These are phyloP conservation scores for Leptographium wingfieldii DNA, from an alignment of 2,329 filamentous ascomycete species.

Conservation along the genomic window DNA sequence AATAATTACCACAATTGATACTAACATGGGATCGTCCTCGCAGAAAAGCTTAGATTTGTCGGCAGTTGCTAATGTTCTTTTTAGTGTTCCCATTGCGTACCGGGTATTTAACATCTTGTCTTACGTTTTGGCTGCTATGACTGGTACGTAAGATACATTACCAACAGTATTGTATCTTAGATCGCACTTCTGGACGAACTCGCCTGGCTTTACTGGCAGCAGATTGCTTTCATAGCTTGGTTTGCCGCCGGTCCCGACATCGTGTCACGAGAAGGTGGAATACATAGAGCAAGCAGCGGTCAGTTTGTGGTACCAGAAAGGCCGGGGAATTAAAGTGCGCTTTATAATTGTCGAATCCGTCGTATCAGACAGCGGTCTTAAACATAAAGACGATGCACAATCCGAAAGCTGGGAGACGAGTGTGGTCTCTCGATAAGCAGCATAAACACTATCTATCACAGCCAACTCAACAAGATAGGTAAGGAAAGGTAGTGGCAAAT, in stretches of 20 bases:
- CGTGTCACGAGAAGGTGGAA: not conserved
- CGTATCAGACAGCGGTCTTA: not conserved
- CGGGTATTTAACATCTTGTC: not conserved
- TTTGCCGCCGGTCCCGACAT: not conserved
- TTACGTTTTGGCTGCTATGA: not conserved
- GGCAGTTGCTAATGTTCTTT: slow-evolving; percentile 1
- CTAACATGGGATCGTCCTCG: slow-evolving; percentile 9
- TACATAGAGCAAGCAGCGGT: not conserved
- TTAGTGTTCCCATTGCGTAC: not conserved
- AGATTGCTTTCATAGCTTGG: not conserved
- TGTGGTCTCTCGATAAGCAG: too few species aligned
- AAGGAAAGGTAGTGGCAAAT: too few species aligned
- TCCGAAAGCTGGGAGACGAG: not conserved
- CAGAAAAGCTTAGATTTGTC: slow-evolving; percentile 2
- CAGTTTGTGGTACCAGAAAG: not conserved
- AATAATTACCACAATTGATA: slow-evolving; percentile 3
- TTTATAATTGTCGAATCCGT: not conserved
- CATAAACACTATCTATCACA: not conserved
- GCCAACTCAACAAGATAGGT: too few species aligned
- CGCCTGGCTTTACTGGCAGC: too few species aligned
- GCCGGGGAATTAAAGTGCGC: not conserved
- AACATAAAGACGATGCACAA: not conserved
- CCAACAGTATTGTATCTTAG: not conserved
- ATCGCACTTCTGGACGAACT: not conserved
- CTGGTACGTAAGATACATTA: too few species aligned